A percentile compares a stretch with the other conserved stretches of the same genome.
Conservation (phyloP, 1,284 basidiomycete species). For the Xerocomus nothofagi region DNA sequence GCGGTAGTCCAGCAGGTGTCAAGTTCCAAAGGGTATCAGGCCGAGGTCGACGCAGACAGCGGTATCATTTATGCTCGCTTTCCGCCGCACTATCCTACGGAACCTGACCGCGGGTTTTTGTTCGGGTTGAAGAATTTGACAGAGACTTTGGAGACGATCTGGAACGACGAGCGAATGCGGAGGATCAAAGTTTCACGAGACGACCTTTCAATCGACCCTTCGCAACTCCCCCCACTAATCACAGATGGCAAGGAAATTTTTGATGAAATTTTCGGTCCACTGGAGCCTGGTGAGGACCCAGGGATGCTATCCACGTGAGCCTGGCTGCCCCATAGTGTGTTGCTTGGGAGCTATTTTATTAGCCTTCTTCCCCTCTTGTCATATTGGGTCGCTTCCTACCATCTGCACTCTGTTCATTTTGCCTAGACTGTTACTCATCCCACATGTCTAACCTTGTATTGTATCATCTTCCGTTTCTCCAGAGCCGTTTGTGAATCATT, state of each 20-base stretch:
- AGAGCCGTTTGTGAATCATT: neutral
- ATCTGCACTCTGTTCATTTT: neutral
- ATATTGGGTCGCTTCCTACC: neutral
- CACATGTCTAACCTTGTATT: slow-evolving; percentile 18
- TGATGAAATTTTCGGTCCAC: slow-evolving; percentile 61
- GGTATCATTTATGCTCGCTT: slow-evolving; percentile 85
- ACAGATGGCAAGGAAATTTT: slow-evolving; percentile 76
- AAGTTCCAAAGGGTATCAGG: slow-evolving; percentile 76
- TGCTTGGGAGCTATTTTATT: too few relatives aligned
- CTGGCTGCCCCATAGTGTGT: neutral
- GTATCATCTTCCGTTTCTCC: slow-evolving; percentile 1
- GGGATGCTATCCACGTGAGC: slow-evolving; percentile 71
- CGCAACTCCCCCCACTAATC: slow-evolving; percentile 61
- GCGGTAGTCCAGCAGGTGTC: slow-evolving; percentile 45
- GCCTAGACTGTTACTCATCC: slow-evolving; percentile 22
- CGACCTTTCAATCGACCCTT: slow-evolving; percentile 45
- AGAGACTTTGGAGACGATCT: slow-evolving; percentile 74
- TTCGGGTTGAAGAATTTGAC: slow-evolving; percentile 87
- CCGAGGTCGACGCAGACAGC: slow-evolving; percentile 75
- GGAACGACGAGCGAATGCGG: slow-evolving; percentile 77
- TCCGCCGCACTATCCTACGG: slow-evolving; percentile 86
- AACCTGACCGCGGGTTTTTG: slow-evolving; percentile 93
- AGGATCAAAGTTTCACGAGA: slow-evolving; percentile 66
- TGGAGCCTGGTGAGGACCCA: slow-evolving; percentile 58
- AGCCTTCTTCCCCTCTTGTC: neutral